Conservation (phyloP, 2,329 filamentous ascomycete genomes). For the Cyphellophora attinorum region DNA sequence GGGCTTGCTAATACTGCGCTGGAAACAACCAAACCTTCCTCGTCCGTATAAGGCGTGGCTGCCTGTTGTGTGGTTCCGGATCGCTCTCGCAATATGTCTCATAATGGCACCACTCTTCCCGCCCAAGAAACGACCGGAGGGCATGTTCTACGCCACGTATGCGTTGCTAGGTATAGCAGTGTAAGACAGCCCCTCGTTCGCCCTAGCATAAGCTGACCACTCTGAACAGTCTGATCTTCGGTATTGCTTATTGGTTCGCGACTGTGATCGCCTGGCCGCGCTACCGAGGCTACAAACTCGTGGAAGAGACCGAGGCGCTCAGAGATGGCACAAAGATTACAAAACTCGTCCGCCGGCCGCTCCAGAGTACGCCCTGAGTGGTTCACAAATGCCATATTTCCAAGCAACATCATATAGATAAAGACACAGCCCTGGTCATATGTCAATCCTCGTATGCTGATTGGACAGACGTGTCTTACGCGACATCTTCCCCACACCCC, state of each 20-base stretch:
- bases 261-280: constrained; percentile 54
- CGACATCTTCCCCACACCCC: constrained; percentile 15
- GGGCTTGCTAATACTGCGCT: constrained; percentile 53
- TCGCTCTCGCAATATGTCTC: constrained; percentile 44
- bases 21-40: constrained; percentile 48
- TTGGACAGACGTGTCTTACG: no score
- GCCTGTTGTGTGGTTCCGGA: constrained; percentile 47
- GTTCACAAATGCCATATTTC: no score
- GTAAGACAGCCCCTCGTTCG: constrained; percentile 22
- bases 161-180: constrained; percentile 40
- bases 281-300: constrained; percentile 50
- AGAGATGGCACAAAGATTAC: constrained; percentile 60
- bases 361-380: no score
- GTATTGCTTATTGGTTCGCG: constrained; percentile 58
- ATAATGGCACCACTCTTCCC: constrained; percentile 55
- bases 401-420: no score
- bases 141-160: constrained; percentile 44
- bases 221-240: constrained; percentile 43
- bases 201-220: constrained; percentile 7
- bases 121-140: constrained; percentile 37
- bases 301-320: constrained; percentile 51
- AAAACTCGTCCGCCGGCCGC: constrained; percentile 34
- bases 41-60: constrained; percentile 59
- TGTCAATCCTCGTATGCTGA: no score
- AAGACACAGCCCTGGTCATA: no score